Evolutionary conservation across 139 green algal genomes (phyloP), one percentile per base, ranked within the genome.

Genomic region (Asterochloris erici): DNA sequence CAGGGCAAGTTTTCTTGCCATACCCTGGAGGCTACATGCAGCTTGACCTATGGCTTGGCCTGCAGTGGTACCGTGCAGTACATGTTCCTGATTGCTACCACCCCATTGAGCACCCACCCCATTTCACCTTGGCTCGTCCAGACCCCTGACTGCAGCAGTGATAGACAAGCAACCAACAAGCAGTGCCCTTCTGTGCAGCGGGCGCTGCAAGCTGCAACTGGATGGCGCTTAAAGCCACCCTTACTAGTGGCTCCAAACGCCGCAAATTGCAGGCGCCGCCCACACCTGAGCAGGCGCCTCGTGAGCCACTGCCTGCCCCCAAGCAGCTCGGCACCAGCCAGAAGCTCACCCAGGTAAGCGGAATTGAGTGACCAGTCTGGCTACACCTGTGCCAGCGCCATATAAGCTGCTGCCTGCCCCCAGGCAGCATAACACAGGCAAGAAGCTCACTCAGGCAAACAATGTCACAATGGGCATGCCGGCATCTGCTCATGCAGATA

Each of bases 121-220:
- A 54, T 6, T 2, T 54, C 38, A 54, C 38, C 2, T 2, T 54
- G 38, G 38, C 38, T 6, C 2, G 38, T 54, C 2, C 38, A 10
- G 38, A 54, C 38, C 38, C 38, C 38, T 54, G 38, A 54, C 38
- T 54, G 38, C 2, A 2, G 38, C 38, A 2, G 6, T 10, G 38
- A 54, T 6, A 54, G 38, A 6, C 38, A 54, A 54, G 4, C 38
- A 54, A 54, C 38, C 38, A 54, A 54, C 38, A 54, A 2, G 38
- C 38, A 54, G 38, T 6, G 38, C 38, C 38, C 38, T 54, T 54
- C 38, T 54, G 38, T 54, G 38, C 38, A 54, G 38, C 38, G 4
- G 38, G 38, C 38, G 38, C 38, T 54, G 38, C 38, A 54, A 81
- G 77, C 74, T 71, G 73, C 28, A 85, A 85, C 63, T 85, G 81